These are phyloP conservation scores for Aureobasidium sp. DNA, from an alignment of 2,329 filamentous ascomycete genomes.

Conservation along the genomic window DNA sequence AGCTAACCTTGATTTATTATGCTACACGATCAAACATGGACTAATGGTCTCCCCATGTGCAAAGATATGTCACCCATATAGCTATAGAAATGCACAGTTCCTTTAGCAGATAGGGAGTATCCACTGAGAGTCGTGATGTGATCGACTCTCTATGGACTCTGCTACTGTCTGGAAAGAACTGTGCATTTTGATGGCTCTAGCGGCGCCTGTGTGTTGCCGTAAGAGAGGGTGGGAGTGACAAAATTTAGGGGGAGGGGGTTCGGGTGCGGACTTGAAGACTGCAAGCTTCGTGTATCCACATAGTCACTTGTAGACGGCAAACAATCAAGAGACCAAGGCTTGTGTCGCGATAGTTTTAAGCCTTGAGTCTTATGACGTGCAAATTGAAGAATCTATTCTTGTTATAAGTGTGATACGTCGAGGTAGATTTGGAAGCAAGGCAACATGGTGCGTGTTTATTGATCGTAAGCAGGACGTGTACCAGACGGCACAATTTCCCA, in stretches of 20 bases:
- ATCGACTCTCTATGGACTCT: no score
- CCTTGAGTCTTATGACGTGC: background rate
- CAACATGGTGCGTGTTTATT: background rate
- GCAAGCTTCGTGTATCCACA: background rate
- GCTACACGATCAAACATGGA: background rate
- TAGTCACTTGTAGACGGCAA: background rate
- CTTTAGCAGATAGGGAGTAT: no score
- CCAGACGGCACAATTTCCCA: background rate
- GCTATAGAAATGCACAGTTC: no score
- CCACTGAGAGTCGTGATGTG: no score
- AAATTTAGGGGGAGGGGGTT: no score
- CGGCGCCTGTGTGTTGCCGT: no score
- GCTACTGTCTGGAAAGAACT: no score
- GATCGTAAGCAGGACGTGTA: background rate
- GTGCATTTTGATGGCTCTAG: no score
- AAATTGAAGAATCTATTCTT: background rate
- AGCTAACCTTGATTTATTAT: background rate
- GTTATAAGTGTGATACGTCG: background rate
- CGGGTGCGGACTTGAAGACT: background rate
- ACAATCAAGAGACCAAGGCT: background rate
- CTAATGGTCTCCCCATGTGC: background rate
- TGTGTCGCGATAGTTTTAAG: background rate
- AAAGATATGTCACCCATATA: no score
- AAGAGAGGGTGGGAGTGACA: no score
- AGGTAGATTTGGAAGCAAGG: background rate